Evolutionary conservation across 164 flowering plant species (phyloP).

Genomic region (Vitis cinerea): DNA sequence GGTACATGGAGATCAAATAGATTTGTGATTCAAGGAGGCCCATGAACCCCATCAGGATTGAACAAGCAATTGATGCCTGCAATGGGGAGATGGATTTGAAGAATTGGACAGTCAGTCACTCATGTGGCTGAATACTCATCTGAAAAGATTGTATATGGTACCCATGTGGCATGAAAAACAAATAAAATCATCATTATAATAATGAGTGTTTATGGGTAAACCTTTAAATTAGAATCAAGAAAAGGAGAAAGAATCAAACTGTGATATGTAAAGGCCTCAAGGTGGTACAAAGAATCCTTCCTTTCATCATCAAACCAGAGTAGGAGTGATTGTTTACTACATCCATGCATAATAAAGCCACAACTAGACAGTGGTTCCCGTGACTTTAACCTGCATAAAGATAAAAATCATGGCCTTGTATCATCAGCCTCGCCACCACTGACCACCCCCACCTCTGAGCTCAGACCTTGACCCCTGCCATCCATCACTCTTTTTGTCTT

Average conservation of each 20-base stretch:
- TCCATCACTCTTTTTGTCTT: not conserved
- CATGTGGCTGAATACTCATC: too few relatives aligned
- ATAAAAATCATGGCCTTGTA: slow-evolving; percentile 8
- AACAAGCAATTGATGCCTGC: too few relatives aligned
- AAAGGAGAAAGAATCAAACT: not conserved
- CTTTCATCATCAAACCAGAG: slow-evolving; percentile 11
- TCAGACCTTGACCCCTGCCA: not conserved
- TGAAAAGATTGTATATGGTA: too few relatives aligned
- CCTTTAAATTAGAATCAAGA: too few relatives aligned
- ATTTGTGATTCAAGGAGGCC: too few relatives aligned
- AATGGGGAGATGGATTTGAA: too few relatives aligned
- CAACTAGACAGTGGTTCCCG: slow-evolving; percentile 27
- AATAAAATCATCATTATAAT: too few relatives aligned
- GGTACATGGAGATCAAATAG: too few relatives aligned
- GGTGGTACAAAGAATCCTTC: slow-evolving; percentile 13
- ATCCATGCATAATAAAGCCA: slow-evolving; percentile 1
- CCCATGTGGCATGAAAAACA: too few relatives aligned
- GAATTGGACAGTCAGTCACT: too few relatives aligned
- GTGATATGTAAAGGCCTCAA: not conserved
- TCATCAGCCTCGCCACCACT: slow-evolving; percentile 7
- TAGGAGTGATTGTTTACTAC: slow-evolving; percentile 1
- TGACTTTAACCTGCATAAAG: slow-evolving; percentile 32
- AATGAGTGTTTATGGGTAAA: too few relatives aligned
- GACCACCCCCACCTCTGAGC: not conserved
- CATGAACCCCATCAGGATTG: too few relatives aligned